phyloP scores from a whole-genome alignment of 2,329 filamentous ascomycete genomes.

The Amauroascus verrucosus region DNA sequence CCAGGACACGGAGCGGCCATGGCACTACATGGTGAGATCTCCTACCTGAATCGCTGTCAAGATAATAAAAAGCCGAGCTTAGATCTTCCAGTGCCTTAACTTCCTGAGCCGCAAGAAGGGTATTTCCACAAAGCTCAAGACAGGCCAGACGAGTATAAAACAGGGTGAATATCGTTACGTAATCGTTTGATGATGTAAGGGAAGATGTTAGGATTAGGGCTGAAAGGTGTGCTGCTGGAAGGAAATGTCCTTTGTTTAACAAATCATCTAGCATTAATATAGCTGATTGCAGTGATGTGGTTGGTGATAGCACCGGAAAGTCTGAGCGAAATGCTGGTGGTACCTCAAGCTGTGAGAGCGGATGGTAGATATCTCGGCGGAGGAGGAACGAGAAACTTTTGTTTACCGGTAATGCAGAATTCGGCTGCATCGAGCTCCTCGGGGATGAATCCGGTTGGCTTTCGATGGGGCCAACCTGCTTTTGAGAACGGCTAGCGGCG shows the following conservation, averaged over 20 bases:
- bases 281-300: constrained; percentile 42
- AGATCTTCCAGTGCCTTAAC: constrained; percentile 53
- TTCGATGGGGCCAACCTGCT: background rate
- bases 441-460: background rate
- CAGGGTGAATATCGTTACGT: constrained; percentile 59
- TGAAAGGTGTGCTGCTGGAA: constrained; percentile 55
- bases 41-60: constrained; percentile 35
- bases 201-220: constrained; percentile 36
- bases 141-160: constrained; percentile 74
- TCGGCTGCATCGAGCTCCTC: background rate
- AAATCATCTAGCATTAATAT: constrained; percentile 50
- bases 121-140: constrained; percentile 66
- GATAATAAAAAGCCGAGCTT: constrained; percentile 45
- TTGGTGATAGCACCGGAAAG: constrained; percentile 50
- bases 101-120: constrained; percentile 56
- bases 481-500: background rate
- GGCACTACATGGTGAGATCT: constrained; percentile 64
- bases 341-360: constrained; percentile 54
- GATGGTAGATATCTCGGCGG: constrained; percentile 71
- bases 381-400: constrained; percentile 76
- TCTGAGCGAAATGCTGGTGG: constrained; percentile 60
- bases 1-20: constrained; percentile 75
- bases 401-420: constrained; percentile 18
- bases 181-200: constrained; percentile 40
- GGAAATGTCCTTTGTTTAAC: constrained; percentile 64